Base-by-base conservation (phyloP, 2,329 filamentous ascomycete species). In the Hymenoscyphus linearis region DNA sequence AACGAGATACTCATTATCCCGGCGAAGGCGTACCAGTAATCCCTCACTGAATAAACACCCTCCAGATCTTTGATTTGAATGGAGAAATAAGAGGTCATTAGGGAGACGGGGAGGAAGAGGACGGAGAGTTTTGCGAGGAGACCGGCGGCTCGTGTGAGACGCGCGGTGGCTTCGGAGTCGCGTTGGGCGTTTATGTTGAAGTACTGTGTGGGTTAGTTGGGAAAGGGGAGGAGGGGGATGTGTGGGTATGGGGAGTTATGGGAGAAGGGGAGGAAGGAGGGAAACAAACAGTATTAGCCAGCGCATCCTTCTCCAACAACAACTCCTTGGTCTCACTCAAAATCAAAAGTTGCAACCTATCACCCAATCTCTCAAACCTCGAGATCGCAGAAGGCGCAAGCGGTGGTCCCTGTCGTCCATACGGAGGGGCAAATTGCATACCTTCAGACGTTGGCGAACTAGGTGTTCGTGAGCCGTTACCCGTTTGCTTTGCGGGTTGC, bases 161-260 rank as follows among this genome's bases (percentile, higher is more conserved):
- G 82, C 62, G 90, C 88, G 12, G 90, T 88, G 3, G 85, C 84
- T 65, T 85, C 82, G 0, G 87, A 89, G 72, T 91, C 87, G 71
- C 89, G 90, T 69, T 91, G 85, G 18, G 88, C 85, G 61, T 88
- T 90, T 65, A 92, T 80, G 72, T 89, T 90, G 79, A 91, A 91
- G 72, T 91, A 91, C 86, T 89, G 62, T 27, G 10, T 14, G 25
- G 3, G 67, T 35, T 52, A 54, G 57, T 52, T 54, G 10, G 9
- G 52, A 31, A 26, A 40, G n/a, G 27, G 13, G 6, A 22, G 54
- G 44, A 27, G 22, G 36, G 50, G 12, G 12, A 55, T 89, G 62
- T 27, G 10, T 14, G 25, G 3, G 67, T 35, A 52, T 55, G 57
- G 52, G 52, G 10, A 6, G 52, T 27, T 25, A 40, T 16, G 27